Evolutionary conservation across 257 asterid species (phyloP), one percentile per base, ranked within the genome.

Genomic region (Nemophila menziesii): DNA sequence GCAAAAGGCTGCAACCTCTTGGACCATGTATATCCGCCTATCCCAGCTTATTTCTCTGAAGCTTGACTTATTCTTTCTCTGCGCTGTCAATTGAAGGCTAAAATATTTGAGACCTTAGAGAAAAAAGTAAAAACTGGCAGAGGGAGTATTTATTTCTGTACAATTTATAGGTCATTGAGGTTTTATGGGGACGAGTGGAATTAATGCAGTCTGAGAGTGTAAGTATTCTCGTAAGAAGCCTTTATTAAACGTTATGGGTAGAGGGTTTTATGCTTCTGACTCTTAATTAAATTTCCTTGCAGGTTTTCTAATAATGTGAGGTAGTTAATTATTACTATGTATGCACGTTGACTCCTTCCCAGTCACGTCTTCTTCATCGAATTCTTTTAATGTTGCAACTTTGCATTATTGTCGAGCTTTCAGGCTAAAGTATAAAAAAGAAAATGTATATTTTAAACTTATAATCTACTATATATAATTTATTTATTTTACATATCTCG

Each of bases 261-360:
- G n/a, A n/a, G 78, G 78, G 69, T 59, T 73, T 64, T 63, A 39
- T 54, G 53, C 61, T 54, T 64, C 60, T 57, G 59, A 60, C 68
- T 59, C n/a, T n/a, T n/a, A n/a, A n/a, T n/a, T 71, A 33, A 75
- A 58, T 68, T 61, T 68, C 33, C 33, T 66, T 77, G 79, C 75
- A 72, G 89, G 71, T 85, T 68, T 76, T 80, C 7, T 29, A 5
- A 29, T 29, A 2, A 29, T 29, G 36, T 7, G 36, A 7, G 12
- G 8, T 38, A 29, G 49, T 49, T 52, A 56, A 62, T n/a, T n/a
- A n/a, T n/a, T n/a, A n/a, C n/a, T n/a, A n/a, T n/a, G n/a, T 62
- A 51, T 68, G 62, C 79, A 75, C 68, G 72, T 75, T 62, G 77
- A 75, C 77, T 58, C 61, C 65, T 29, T 29, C 12, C 36, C 36